Evolutionary conservation across 371 early-diverging fungal species (phyloP), one percentile per base, ranked within the genome.

Genomic region (Blastocladiella emersonii): DNA sequence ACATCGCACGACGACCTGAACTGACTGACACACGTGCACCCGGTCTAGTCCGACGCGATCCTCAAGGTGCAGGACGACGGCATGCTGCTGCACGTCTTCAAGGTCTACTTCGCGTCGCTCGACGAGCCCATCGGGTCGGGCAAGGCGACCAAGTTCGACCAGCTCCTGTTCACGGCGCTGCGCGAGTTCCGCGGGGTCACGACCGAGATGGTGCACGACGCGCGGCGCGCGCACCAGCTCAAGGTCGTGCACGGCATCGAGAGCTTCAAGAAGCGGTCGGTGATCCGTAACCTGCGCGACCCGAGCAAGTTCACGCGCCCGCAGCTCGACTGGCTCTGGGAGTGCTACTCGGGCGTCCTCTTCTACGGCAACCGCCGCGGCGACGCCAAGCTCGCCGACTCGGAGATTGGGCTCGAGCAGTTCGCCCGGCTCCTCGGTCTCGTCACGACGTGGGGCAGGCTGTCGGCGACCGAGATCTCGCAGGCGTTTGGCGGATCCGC

Each of bases 231-330:
- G n/a, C 85, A 87, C 69, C 93, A 93, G 73, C 82, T 94, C 62
- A 90, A 91, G 67, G 92, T 96, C 21, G 90, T 92, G n/a, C 95
- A 95, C 64, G 88, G 90, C 27, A 86, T 98, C 65, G 93, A 93
- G 72, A 84, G 85, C 36, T 98, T 90, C 65, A 88, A 95, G 0
- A 96, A 94, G 65, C 85, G 93, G 66, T 86, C 87, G 0, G 80
- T 87, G 23, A 76, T 95, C 34, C 85, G 96, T 23, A 89, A 91
- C 67, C 72, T 97, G 34, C 72, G 78, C 1, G 78, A 86, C 51
- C 77, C 78, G 8, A 80, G 82, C 49, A 83, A 83, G 35, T 90
- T 97, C 62, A 82, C 81, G 64, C 90, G 91, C 66, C 87, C 91
- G 36, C 86, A 95, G 65, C 72, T 95, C 39, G 79, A 88, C 34